Conservation (phyloP, 2,329 filamentous ascomycete species). For the Epichloe amarillans region DNA sequence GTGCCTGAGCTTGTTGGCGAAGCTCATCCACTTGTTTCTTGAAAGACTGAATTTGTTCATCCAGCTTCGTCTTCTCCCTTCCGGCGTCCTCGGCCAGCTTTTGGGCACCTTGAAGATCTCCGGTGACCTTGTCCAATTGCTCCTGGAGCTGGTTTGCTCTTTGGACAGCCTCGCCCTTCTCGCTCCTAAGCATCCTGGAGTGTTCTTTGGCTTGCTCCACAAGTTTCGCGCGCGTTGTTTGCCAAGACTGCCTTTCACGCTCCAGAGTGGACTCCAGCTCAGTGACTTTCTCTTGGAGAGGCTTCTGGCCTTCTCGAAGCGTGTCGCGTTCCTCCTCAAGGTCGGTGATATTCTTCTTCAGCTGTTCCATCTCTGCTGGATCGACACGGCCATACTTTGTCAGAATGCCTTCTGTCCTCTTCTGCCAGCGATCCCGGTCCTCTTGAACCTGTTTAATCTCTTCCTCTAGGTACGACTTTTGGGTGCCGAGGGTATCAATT, state of each 20-base stretch:
- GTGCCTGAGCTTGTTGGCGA: constrained; percentile 20
- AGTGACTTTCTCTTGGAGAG: constrained; percentile 39
- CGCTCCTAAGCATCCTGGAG: constrained; percentile 38
- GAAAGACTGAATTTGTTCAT: constrained; percentile 31
- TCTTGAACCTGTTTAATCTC: constrained; percentile 82
- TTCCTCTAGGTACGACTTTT: constrained; percentile 68
- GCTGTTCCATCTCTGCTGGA: constrained; percentile 77
- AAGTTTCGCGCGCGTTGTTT: constrained; percentile 36
- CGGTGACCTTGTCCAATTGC: constrained; percentile 32
- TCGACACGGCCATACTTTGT: constrained; percentile 94
- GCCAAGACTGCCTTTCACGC: constrained; percentile 41
- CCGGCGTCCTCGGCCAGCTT: constrained; percentile 20
- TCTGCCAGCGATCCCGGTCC: constrained; percentile 89
- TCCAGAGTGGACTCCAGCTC: constrained; percentile 39
- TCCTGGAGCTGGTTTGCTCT: constrained; percentile 40
- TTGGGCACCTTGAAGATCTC: constrained; percentile 41
- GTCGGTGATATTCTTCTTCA: constrained; percentile 63
- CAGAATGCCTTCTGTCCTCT: constrained; percentile 88
- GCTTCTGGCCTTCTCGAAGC: constrained; percentile 34
- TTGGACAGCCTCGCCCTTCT: constrained; percentile 37
- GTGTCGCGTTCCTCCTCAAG: constrained; percentile 53
- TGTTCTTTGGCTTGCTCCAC: constrained; percentile 51
- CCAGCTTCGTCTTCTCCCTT: constrained; percentile 22
- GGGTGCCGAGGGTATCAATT: constrained; percentile 70
- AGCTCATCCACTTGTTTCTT: constrained; percentile 27